Evolutionary conservation across 257 asterid species (phyloP).

Genomic region (Catharanthus roseus): DNA sequence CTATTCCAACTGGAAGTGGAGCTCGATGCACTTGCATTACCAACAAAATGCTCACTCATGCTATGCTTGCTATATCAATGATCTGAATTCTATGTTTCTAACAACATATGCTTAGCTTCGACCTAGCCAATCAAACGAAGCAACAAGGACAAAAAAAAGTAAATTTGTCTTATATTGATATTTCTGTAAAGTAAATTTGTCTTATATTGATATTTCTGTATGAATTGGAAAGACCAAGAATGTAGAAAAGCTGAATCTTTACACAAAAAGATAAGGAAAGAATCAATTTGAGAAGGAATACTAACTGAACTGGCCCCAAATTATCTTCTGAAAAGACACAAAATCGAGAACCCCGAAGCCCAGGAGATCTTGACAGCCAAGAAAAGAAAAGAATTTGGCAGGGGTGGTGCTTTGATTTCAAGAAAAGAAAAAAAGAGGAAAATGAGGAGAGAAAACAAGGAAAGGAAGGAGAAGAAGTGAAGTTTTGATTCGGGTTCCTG

Average conservation of each 20-base stretch:
- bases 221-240: neutral
- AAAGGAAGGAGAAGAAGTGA: neutral
- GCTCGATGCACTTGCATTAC: conserved; percentile 47
- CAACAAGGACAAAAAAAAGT: neutral
- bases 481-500: neutral
- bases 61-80: neutral
- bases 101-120: neutral
- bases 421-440: neutral
- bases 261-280: conserved; percentile 1
- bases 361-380: neutral
- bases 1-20: conserved; percentile 74
- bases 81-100: conserved; percentile 3
- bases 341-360: neutral
- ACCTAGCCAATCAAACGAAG: neutral
- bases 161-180: neutral
- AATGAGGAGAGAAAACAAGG: neutral
- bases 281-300: neutral
- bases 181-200: neutral
- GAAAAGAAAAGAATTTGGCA: neutral
- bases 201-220: neutral
- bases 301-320: neutral
- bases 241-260: neutral
- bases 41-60: conserved; percentile 41
- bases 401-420: conserved; percentile 2
- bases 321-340: neutral